Base-by-base conservation (phyloP, 2,329 filamentous ascomycete species). In the Neonectria punicea region DNA sequence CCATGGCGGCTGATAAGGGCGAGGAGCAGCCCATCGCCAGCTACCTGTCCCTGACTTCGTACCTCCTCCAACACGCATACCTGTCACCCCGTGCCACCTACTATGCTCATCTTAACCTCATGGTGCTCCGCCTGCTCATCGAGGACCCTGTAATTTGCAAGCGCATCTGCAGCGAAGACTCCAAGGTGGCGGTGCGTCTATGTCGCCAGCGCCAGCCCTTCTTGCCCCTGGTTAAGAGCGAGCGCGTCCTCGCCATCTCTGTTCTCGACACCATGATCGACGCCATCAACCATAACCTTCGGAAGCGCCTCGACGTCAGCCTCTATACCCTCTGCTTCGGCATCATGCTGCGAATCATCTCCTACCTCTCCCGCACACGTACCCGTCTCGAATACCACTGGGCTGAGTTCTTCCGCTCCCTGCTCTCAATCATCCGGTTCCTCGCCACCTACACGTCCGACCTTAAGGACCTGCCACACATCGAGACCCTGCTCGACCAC, bases 61-160 rank as follows among this genome's bases (percentile, higher is more conserved):
- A 99, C 79, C 86, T 98, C 34, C 87, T 97, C 53, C 94, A 98
- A 73, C 95, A 99, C 80, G 94, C 96, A 2, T 92, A 98, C 78
- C 89, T 96, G 20, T 97, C 93, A 4, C 79, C 85, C 32, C 88
- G 96, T 67, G 89, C 93, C 13, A 89, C 93, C 1, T 86, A 93
- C 67, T 99, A 99, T 79, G 90, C 93, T 2, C 91, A 97, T 72
- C 85, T 97, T 25, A 94, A 91, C 73, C 86, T 98, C 16, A 92
- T 97, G 81, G 91, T 94, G 10, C 84, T 98, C 62, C 92, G 94
- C 22, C 89, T 97, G 22, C 82, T 99, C 2, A 88, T 97, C 58
- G 95, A 98, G 79, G 95, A 99, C 76, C 87, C 91, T 34, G 82
- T 89, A 9, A 84, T 97, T 16, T 93, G 92, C 77, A 97, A 97